Conservation (phyloP, 345 rosid species). For the Lepidium sativum region DNA sequence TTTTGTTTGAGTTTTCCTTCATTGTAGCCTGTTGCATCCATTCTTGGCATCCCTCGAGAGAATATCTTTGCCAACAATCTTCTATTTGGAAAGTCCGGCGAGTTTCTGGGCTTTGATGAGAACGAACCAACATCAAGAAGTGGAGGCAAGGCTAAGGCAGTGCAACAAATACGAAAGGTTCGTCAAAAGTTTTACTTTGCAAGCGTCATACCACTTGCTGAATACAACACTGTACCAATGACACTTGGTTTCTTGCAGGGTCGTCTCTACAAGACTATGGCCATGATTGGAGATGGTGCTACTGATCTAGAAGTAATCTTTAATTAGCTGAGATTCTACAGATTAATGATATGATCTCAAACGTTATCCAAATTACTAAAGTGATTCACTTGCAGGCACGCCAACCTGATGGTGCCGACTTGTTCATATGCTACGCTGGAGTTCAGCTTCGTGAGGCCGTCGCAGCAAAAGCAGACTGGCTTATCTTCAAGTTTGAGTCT, state of each 20-base stretch:
- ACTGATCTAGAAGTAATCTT: conserved; percentile 83
- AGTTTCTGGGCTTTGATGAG: conserved; percentile 71
- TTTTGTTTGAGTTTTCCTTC: not conserved
- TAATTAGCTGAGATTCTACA: not conserved
- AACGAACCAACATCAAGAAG: conserved; percentile 93
- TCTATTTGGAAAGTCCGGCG: conserved; percentile 61
- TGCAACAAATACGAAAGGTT: conserved; percentile 78
- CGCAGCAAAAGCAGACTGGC: conserved; percentile 89
- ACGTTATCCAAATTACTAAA: not conserved
- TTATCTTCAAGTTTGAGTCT: conserved; percentile 51
- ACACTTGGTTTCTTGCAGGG: conserved; percentile 36
- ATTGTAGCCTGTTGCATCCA: conserved; percentile 73
- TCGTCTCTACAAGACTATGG: conserved; percentile 59
- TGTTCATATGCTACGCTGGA: conserved; percentile 83
- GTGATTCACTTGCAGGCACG: conserved; percentile 48
- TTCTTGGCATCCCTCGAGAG: conserved; percentile 71
- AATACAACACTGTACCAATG: conserved; percentile 4
- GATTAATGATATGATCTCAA: not conserved
- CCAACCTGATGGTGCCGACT: conserved; percentile 74
- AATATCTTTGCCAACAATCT: conserved; percentile 85
- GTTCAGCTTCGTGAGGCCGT: conserved; percentile 80
- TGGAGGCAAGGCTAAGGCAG: conserved; percentile 93
- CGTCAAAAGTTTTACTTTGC: not conserved
- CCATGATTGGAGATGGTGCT: conserved; percentile 98
- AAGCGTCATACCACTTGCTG: not conserved